phyloP scores from a whole-genome alignment of 129 eudicot species.

The Flaveria linearis region DNA sequence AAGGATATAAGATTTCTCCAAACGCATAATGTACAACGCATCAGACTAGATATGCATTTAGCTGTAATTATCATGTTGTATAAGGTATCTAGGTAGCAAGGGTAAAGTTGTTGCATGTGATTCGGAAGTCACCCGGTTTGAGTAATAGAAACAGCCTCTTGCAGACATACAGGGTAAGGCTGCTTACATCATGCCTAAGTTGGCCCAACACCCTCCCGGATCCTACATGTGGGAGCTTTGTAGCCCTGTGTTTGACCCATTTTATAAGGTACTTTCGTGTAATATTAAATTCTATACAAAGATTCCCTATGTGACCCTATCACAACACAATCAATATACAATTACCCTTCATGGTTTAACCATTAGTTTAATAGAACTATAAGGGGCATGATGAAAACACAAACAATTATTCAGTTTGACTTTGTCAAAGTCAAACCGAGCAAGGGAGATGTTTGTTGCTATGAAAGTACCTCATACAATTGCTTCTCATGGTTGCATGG shows the following conservation, averaged over 20 bases:
- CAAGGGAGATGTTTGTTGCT: background rate
- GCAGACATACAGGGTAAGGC: too few species aligned
- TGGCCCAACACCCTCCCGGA: too few species aligned
- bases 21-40: background rate
- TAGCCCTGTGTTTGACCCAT: too few species aligned
- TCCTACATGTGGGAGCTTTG: too few species aligned
- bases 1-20: background rate
- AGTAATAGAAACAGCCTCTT: too few species aligned
- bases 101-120: too few species aligned
- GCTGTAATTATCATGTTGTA: background rate
- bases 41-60: background rate
- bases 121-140: too few species aligned
- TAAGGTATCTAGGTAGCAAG: background rate
- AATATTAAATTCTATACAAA: background rate
- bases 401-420: background rate
- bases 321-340: too few species aligned
- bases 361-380: background rate
- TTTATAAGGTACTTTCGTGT: background rate
- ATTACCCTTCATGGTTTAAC: background rate
- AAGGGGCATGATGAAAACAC: constrained; percentile 7
- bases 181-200: too few species aligned
- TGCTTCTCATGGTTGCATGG: constrained; percentile 24
- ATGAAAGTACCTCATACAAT: constrained; percentile 31
- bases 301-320: too few species aligned
- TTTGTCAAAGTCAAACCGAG: background rate